Percentiles rank a stretch among this genome's conserved stretches.
phyloP scores from a whole-genome alignment of 1,284 basidiomycete species.

The Leucoagaricus sp. region DNA sequence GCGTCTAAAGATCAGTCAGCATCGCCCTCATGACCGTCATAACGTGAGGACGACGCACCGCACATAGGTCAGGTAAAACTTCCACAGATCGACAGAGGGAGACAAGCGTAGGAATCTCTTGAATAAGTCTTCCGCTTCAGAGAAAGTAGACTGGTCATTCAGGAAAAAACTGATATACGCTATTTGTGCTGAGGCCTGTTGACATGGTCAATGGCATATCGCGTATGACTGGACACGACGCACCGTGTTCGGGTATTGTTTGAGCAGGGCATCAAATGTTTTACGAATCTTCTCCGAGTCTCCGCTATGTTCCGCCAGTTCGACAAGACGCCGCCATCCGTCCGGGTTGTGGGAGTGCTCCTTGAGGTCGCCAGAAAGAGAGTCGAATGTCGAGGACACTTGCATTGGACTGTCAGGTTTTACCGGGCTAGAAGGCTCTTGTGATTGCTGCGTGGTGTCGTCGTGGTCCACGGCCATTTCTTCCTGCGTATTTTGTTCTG shows the following conservation, averaged over 20 bases:
- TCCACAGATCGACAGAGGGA: slow-evolving; percentile 86
- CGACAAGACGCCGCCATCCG: slow-evolving; percentile 68
- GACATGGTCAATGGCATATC: slow-evolving; percentile 20
- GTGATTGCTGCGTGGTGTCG: neutral
- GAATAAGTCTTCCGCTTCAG: slow-evolving; percentile 78
- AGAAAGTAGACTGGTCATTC: slow-evolving; percentile 58
- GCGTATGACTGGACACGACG: slow-evolving; percentile 22
- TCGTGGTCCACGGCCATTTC: slow-evolving; percentile 10
- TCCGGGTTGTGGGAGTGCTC: slow-evolving; percentile 57
- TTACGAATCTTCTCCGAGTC: slow-evolving; percentile 70
- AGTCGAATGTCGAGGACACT: slow-evolving; percentile 30
- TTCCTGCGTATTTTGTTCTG: slow-evolving; percentile 5
- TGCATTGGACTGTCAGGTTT: slow-evolving; percentile 5
- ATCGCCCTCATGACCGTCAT: neutral
- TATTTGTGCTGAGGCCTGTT: slow-evolving; percentile 73
- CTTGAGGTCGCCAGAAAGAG: slow-evolving; percentile 33
- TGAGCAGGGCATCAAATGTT: slow-evolving; percentile 74
- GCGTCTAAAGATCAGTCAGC: slow-evolving; percentile 40
- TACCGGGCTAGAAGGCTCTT: neutral
- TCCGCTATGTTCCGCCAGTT: slow-evolving; percentile 64
- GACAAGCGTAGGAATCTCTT: slow-evolving; percentile 81
- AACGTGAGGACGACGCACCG: slow-evolving; percentile 46
- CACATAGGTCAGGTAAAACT: slow-evolving; percentile 83
- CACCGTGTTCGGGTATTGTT: slow-evolving; percentile 80
- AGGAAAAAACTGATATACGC: slow-evolving; percentile 84